Percentiles rank a stretch among this genome's conserved stretches.
These are phyloP conservation scores for Candida xiaguanensis DNA, from an alignment of 805 yeast genomes.

Conservation along the genomic window DNA sequence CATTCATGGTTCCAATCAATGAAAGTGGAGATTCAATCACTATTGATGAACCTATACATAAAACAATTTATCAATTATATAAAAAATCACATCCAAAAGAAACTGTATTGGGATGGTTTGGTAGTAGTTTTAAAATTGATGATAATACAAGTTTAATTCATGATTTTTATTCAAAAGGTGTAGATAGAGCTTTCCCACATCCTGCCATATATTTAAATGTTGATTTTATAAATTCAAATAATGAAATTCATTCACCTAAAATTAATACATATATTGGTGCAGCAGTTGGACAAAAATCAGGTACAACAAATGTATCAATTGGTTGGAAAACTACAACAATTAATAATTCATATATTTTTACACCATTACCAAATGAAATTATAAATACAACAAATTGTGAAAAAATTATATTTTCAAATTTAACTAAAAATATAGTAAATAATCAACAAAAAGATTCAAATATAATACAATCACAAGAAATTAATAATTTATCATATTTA, in stretches of 20 bases:
- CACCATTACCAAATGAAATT: slow-evolving; percentile 69
- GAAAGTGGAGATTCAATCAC: slow-evolving; percentile 74
- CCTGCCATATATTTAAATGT: slow-evolving; percentile 80
- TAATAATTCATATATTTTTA: slow-evolving; percentile 55
- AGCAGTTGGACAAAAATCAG: slow-evolving; percentile 51
- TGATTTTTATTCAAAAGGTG: slow-evolving; percentile 70
- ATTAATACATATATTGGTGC: slow-evolving; percentile 73
- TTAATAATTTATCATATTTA: slow-evolving; percentile 40
- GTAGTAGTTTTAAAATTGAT: slow-evolving; percentile 58
- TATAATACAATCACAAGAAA: slow-evolving; percentile 22
- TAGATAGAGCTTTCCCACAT: slow-evolving; percentile 65
- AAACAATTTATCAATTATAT: slow-evolving; percentile 64
- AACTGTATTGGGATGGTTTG: slow-evolving; percentile 83
- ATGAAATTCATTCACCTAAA: slow-evolving; percentile 46
- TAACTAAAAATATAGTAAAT: slow-evolving; percentile 34
- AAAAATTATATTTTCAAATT: slow-evolving; percentile 49
- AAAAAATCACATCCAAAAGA: slow-evolving; percentile 78
- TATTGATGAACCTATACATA: slow-evolving; percentile 74
- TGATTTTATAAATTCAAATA: slow-evolving; percentile 47
- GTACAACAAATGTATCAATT: slow-evolving; percentile 15
- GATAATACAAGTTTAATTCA: slow-evolving; percentile 74
- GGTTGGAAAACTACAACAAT: slow-evolving; percentile 38
- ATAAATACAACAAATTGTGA: slow-evolving; percentile 53
- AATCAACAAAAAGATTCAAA: slow-evolving; percentile 17
- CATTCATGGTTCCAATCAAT: slow-evolving; percentile 75